phyloP scores from a whole-genome alignment of 352 stramenopile genomes.

The Thalassiosira oceanica region DNA sequence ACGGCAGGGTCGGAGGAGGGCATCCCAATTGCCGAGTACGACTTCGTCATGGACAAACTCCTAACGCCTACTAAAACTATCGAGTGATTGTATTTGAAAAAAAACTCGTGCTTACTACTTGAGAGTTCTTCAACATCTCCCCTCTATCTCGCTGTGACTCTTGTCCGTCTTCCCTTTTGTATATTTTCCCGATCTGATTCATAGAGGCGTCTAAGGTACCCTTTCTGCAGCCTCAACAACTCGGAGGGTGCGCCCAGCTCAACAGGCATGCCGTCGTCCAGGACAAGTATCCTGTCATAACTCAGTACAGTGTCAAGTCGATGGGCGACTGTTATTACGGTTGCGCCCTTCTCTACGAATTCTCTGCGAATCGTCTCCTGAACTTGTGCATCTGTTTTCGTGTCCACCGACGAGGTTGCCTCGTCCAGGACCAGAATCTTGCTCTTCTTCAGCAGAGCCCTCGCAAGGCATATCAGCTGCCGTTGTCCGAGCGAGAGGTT shows the following conservation, averaged over 20 bases:
- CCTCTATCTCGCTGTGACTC: too few relatives aligned
- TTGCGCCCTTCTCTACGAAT: constrained; percentile 86
- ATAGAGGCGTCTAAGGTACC: constrained; percentile 57
- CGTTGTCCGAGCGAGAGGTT: constrained; percentile 82
- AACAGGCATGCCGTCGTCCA: constrained; percentile 85
- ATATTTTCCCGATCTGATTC: constrained; percentile 61
- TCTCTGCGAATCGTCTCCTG: constrained; percentile 85
- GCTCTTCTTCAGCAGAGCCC: constrained; percentile 83
- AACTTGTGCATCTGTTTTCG: constrained; percentile 68
- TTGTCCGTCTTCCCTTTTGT: constrained; percentile 19
- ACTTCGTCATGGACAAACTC: constrained; percentile 47
- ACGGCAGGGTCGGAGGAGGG: constrained; percentile 3
- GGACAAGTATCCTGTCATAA: constrained; percentile 90
- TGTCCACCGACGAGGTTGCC: constrained; percentile 75
- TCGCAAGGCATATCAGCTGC: constrained; percentile 82
- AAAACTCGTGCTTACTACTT: constrained; percentile 1
- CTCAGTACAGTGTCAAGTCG: constrained; percentile 90
- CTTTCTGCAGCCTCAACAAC: constrained; percentile 43
- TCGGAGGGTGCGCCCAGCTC: constrained; percentile 76
- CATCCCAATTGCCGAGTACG: constrained; percentile 45
- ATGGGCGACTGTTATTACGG: constrained; percentile 91
- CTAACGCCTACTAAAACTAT: constrained; percentile 28
- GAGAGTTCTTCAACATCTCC: background rate
- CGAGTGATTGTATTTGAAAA: background rate
- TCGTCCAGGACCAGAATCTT: constrained; percentile 93